Base-by-base conservation (phyloP, 1,284 basidiomycete species). In the Malassezia arunalokei region DNA sequence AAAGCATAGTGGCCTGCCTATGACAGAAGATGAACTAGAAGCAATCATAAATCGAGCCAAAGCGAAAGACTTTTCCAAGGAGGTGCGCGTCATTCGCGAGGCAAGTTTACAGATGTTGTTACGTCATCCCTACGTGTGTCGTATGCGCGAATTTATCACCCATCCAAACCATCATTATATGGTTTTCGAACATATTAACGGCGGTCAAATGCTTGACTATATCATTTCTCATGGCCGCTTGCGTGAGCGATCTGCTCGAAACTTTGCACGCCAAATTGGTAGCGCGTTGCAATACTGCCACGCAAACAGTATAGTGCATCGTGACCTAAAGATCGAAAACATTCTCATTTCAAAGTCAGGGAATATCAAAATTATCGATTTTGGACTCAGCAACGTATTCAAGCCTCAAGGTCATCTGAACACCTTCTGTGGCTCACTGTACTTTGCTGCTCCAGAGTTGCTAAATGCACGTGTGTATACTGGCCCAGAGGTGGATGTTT, bases 281-380 rank as follows among this genome's bases (percentile, higher is more conserved):
- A 87, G 85, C 63, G 92, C 94, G 0, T 78, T 98, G 37, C 86
- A 94, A 68, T 96, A 98, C 75, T 95, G 91, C 74, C 94, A 98
- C 77, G 82, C 84, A 68, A 98, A 98, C 76, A 92, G 84, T 65
- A 89, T 98, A 65, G 91, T 98, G 5, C 94, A 98, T 75, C 85
- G 92, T 60, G 87, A 98, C 76, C 82, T 98, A 60, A 99, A 98
- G 79, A 98, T 98, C 69, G 90, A 99, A 76, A 98, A 95, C 76
- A 99, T 99, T 66, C 84, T 98, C 67, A 96, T 99, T 65, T 95
- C 90, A 1, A 90, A 94, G 63, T 88, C 87, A 1, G 92, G 92
- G 11, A 96, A 96, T 76, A 95, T 96, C 80, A 98, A 98, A 79
- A 96, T 98, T 59, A 98, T 98, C 74, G 92, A 98, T 75, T 99